Conservation (phyloP, 768 basidiomycete species). For the Mycena latifolia region DNA sequence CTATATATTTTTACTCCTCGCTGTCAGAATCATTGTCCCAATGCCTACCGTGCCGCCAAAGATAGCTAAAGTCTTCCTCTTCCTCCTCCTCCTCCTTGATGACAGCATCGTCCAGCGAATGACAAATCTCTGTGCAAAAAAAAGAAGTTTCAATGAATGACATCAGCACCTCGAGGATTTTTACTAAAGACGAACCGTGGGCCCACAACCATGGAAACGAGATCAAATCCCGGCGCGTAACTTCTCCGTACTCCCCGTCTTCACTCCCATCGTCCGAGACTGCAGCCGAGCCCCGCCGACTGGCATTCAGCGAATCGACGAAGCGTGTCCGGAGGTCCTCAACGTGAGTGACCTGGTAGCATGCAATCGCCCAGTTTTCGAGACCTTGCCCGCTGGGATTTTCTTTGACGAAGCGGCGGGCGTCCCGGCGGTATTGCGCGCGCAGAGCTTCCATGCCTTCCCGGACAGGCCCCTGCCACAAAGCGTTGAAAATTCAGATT, state of each 20-base stretch:
- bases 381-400: conserved; percentile 15
- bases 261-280: conserved; percentile 27
- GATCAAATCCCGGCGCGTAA: conserved; percentile 29
- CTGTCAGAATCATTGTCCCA: conserved; percentile 23
- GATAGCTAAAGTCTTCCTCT: conserved; percentile 22
- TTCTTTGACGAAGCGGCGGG: conserved; percentile 30
- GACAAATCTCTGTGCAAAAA: conserved; percentile 17
- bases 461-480: conserved; percentile 31
- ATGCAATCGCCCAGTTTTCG: conserved; percentile 30
- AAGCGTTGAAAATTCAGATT: neutral
- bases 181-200: conserved; percentile 17
- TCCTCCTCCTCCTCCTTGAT: conserved; percentile 35
- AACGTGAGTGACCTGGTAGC: conserved; percentile 33
- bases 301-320: conserved; percentile 33
- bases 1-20: conserved; percentile 5
- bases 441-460: conserved; percentile 30
- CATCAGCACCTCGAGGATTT: too few relatives aligned
- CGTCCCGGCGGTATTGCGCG: conserved; percentile 10
- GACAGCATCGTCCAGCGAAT: conserved; percentile 15
- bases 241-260: conserved; percentile 26
- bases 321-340: neutral
- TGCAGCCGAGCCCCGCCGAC: conserved; percentile 29
- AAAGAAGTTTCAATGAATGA: too few relatives aligned
- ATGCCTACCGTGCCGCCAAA: neutral
- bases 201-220: conserved; percentile 38